A percentile compares a stretch with the other conserved stretches of the same genome.
Evolutionary conservation across 495 filamentous ascomycete genomes (phyloP).

Genomic region (Xylaria curta): DNA sequence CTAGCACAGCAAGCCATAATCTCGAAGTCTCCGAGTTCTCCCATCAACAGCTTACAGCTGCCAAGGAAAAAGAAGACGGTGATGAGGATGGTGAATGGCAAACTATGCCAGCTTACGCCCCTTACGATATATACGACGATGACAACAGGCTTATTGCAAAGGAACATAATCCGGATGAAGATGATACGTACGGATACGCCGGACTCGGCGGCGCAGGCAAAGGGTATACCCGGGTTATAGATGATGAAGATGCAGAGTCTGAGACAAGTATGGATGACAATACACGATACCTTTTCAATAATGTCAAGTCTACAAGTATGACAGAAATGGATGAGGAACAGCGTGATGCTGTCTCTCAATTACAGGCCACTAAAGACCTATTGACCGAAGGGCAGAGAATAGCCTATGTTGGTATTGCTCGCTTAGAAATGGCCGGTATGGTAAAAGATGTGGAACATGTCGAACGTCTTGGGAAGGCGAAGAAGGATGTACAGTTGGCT

Average conservation of each 20-base stretch:
- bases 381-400: slow-evolving; percentile 95
- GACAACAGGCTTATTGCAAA: slow-evolving; percentile 84
- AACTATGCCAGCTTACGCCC: slow-evolving; percentile 89
- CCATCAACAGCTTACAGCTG: slow-evolving; percentile 77
- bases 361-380: slow-evolving; percentile 94
- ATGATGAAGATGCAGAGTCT: slow-evolving; percentile 93
- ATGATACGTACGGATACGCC: slow-evolving; percentile 73
- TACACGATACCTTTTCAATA: slow-evolving; percentile 92
- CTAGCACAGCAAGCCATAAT: slow-evolving; percentile 36
- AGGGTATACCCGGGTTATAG: slow-evolving; percentile 90
- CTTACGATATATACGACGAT: slow-evolving; percentile 95
- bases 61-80: slow-evolving; percentile 52
- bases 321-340: slow-evolving; percentile 70
- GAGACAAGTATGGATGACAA: slow-evolving; percentile 97
- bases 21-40: slow-evolving; percentile 80
- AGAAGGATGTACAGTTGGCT: slow-evolving; percentile 71
- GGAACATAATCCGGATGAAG: slow-evolving; percentile 73
- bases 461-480: slow-evolving; percentile 59
- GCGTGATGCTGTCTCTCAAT: slow-evolving; percentile 83
- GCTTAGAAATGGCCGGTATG: slow-evolving; percentile 81
- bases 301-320: slow-evolving; percentile 62
- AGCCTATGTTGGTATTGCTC: slow-evolving; percentile 90
- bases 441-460: slow-evolving; percentile 66
- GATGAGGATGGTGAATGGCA: slow-evolving; percentile 79
- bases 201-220: slow-evolving; percentile 86